Conservation (phyloP, 192 early-diverging fungal species). For the Diversispora eburnea region DNA sequence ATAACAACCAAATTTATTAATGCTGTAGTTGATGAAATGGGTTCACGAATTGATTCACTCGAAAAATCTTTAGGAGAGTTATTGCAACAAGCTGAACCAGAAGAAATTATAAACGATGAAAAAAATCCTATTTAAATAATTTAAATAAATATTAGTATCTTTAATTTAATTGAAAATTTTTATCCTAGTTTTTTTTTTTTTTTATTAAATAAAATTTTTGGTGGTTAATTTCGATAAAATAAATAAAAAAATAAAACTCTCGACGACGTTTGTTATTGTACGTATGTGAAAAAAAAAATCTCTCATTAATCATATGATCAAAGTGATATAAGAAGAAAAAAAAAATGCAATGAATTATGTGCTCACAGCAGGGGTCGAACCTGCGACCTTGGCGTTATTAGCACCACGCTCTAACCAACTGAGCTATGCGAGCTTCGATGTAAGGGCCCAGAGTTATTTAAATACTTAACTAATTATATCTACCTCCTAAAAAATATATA, state of each 20-base stretch:
- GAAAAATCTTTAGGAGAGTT: not conserved
- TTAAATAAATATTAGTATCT: not conserved
- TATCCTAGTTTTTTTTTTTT: too few relatives aligned
- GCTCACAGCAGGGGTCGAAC: conserved; percentile 28
- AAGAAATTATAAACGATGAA: not conserved
- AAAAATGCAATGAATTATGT: not conserved
- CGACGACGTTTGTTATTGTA: too few relatives aligned
- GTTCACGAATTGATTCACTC: not conserved
- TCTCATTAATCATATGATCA: not conserved
- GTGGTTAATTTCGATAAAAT: too few relatives aligned
- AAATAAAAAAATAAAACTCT: too few relatives aligned
- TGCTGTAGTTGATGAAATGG: not conserved
- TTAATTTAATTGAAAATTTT: not conserved
- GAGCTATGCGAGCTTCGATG: conserved; percentile 23
- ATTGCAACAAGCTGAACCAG: not conserved
- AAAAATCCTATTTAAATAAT: not conserved
- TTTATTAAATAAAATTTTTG: too few relatives aligned
- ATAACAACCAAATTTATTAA: not conserved
- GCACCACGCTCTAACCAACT: conserved; percentile 32
- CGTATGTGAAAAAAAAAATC: not conserved
- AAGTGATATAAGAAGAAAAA: not conserved
- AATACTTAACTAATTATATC: not conserved
- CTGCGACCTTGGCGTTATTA: conserved; percentile 32
- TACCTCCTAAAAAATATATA: not conserved
- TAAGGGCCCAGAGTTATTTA: not conserved